Base-by-base conservation (phyloP, 768 basidiomycete genomes). In the Podaxis sp. region DNA sequence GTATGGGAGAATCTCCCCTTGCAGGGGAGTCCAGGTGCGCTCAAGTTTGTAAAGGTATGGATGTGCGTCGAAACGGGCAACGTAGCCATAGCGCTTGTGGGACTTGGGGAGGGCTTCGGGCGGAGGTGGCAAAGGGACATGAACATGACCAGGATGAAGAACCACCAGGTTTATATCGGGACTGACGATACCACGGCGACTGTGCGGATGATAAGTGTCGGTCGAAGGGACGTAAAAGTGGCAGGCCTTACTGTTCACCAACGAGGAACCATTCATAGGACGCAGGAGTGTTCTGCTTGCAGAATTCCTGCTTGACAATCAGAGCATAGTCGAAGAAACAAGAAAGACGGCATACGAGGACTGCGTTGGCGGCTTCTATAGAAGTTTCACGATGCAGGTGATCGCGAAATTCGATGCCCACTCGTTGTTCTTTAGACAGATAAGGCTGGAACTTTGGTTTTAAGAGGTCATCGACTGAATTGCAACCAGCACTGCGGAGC, bases 231-330 rank as follows among this genome's bases (percentile, higher is more conserved):
- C 12, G 40, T 13, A 40, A 44, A 28, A 11, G 20, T 61, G 15
- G 12, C 15, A 20, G 7, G 13, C 73, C 88, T 70, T 68, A 89
- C 88, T 87, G 85, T 72, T 77, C 78, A 10, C 87, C 87, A 0
- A 77, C 78, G n/a, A 86, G 67, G 33, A 79, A 67, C 17, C 84
- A 65, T 62, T 86, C 82, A 65, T 80, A 85, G 50, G 78, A 80
- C 20, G 77, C 68, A 40, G 80, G 77, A 5, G 87, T 64, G 61
- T 76, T 77, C 15, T 81, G 74, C 36, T 73, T 75, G 57, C 86
- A 76, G 55, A 85, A 86, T 55, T 77, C 74, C 87, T 88, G 44
- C n/a, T 44, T 41, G 41, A 51, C 36, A 4, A 22, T 13, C 40
- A 40, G 40, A 30, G 54, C 44, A 49, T 51, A 5, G 20, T 48